Evolutionary conservation across 306 rosid species (phyloP), one percentile per base, ranked within the genome.

Genomic region (Vigna angularis): DNA sequence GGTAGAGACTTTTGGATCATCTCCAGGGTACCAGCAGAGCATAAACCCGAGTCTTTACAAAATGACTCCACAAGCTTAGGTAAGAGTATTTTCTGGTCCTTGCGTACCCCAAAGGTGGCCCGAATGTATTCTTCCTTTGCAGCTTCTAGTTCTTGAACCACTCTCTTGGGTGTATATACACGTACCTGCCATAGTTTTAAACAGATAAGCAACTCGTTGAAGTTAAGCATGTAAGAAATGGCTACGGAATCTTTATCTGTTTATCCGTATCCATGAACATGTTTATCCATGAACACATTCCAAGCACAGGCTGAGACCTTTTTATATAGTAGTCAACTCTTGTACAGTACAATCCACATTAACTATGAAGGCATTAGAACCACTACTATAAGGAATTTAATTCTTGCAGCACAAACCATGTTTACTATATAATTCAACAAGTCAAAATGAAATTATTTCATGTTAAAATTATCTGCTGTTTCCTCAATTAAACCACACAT

Each of bases 61-160:
- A 86, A 95, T 66, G 98, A 88, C 79, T 95, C 97, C 0, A 95
- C 86, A 4, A 91, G 82, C 89, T 91, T 95, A 0, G 98, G 98
- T 7, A 95, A 63, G n/a, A 91, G 65, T 64, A 92, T 76, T 82
- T 86, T 91, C 6, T 68, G 76, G 82, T 88, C 95, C 75, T 95
- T 92, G 48, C 93, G 85, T 70, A 91, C 82, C 17, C 98, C 96
- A 28, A 87, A 91, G 18, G 91, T 84, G 56, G 91, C 97, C 55
- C 87, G 73, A 47, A 88, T 73, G 84, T 88, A 92, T 86, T 92
- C 97, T 81, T 90, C 96, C 79, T 92, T 90, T n/a, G 97, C 96
- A 69, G 81, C 83, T 82, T 90, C 91, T 57, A 92, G 90, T 79
- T 92, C 96, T 76, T 82, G 89, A 50, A 26, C 38, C 62, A 90